Conservation (phyloP, 2,329 filamentous ascomycete genomes). For the Neonectria ditissima region DNA sequence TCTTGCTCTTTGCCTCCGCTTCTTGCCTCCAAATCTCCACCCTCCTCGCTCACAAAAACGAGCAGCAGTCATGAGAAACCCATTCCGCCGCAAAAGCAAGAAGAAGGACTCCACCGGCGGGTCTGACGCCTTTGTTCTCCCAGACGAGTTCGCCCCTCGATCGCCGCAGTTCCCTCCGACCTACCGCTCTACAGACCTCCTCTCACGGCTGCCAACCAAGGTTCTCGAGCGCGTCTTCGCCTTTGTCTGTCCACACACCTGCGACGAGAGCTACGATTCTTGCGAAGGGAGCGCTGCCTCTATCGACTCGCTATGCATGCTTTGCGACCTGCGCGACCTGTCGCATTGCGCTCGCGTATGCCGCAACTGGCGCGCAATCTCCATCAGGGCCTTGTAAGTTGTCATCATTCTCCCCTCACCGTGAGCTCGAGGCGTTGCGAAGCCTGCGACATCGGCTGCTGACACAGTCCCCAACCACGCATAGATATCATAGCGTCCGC, state of each 20-base stretch:
- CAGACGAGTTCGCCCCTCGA: conserved; percentile 45
- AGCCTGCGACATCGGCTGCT: conserved; percentile 23
- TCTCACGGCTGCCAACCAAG: conserved; percentile 71
- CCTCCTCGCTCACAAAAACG: conserved; percentile 7
- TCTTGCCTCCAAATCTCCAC: conserved; percentile 13
- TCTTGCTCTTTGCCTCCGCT: conserved; percentile 13
- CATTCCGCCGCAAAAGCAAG: conserved; percentile 53
- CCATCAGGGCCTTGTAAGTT: conserved; percentile 71
- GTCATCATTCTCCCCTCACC: conserved; percentile 6
- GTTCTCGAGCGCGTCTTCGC: conserved; percentile 83
- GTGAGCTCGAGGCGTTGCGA: conserved; percentile 8
- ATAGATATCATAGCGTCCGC: conserved; percentile 87
- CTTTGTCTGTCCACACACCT: conserved; percentile 84
- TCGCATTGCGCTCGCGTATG: conserved; percentile 82
- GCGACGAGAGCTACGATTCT: conserved; percentile 81
- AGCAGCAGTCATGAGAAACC: conserved; percentile 50
- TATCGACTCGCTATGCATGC: conserved; percentile 85
- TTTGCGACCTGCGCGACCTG: conserved; percentile 91
- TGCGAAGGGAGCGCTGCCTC: conserved; percentile 78
- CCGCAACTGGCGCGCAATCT: conserved; percentile 74
- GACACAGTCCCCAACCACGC: conserved; percentile 9
- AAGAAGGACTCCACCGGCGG: conserved; percentile 39
- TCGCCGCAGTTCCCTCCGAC: conserved; percentile 53
- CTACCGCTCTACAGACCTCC: conserved; percentile 54
- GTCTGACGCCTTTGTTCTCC: conserved; percentile 40